phyloP scores from a whole-genome alignment of 805 yeast species.

The Saccharomycopsis selenospora region DNA sequence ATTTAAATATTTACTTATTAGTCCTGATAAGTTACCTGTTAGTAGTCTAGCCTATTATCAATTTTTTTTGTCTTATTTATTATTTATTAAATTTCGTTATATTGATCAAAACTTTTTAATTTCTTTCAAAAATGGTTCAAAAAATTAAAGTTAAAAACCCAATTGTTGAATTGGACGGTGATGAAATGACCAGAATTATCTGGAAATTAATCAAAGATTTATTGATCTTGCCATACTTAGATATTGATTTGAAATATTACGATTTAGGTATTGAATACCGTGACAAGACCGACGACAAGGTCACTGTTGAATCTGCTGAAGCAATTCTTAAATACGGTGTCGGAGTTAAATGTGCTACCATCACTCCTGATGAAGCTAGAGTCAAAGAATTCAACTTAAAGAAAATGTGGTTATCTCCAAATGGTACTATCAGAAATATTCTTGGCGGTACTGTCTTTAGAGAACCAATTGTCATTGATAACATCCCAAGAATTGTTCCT shows the following conservation, averaged over 20 bases:
- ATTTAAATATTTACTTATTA: too few species aligned
- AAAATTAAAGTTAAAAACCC: constrained; percentile 69
- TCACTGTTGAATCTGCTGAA: constrained; percentile 72
- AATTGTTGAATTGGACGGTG: constrained; percentile 76
- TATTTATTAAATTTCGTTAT: too few species aligned
- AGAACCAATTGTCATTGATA: constrained; percentile 74
- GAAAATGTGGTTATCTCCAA: constrained; percentile 83
- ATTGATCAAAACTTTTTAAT: too few species aligned
- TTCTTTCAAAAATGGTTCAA: constrained; percentile 25
- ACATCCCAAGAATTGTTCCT: constrained; percentile 70
- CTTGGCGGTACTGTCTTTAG: constrained; percentile 79
- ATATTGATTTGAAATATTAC: constrained; percentile 68
- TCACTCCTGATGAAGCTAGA: constrained; percentile 77
- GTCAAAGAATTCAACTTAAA: constrained; percentile 66
- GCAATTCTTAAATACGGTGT: constrained; percentile 72
- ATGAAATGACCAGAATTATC: constrained; percentile 79
- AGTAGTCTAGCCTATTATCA: too few species aligned
- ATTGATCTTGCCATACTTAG: constrained; percentile 60
- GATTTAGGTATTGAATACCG: constrained; percentile 64
- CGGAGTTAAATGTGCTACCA: constrained; percentile 80
- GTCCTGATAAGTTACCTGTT: too few species aligned
- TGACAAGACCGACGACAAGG: constrained; percentile 64
- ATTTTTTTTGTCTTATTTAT: too few species aligned
- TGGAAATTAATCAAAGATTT: constrained; percentile 69
- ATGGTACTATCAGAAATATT: constrained; percentile 77